Percentiles rank a stretch among this genome's conserved stretches.
phyloP scores from a whole-genome alignment of 2,329 filamentous ascomycete genomes.

The Zelopaecilomyces penicillatus region DNA sequence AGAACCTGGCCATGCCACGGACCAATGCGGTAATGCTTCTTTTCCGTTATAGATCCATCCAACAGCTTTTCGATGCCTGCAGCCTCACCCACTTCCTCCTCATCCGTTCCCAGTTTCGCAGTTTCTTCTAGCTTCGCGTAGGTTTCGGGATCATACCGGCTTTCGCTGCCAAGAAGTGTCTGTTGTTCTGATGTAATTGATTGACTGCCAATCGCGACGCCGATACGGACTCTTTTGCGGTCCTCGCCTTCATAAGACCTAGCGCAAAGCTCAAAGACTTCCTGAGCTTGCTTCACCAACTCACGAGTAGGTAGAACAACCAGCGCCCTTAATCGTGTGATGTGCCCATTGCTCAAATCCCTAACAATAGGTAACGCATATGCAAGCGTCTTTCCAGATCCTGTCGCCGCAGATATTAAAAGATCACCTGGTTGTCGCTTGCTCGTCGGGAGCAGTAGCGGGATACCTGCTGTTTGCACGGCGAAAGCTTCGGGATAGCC shows the following conservation, averaged over 20 bases:
- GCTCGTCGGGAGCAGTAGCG: constrained; percentile 62
- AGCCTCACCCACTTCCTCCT: constrained; percentile 10
- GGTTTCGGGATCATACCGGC: constrained; percentile 55
- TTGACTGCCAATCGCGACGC: constrained; percentile 74
- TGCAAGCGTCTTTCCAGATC: constrained; percentile 89
- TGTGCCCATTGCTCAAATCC: constrained; percentile 55
- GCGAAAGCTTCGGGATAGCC: constrained; percentile 33
- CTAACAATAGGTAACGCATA: constrained; percentile 83
- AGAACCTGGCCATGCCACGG: constrained; percentile 45
- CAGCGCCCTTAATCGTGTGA: constrained; percentile 65
- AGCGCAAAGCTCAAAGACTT: constrained; percentile 67
- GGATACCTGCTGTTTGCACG: constrained; percentile 51
- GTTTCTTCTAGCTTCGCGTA: constrained; percentile 28
- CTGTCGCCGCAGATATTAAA: constrained; percentile 85
- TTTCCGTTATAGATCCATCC: constrained; percentile 9
- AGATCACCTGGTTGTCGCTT: constrained; percentile 63
- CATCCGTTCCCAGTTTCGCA: constrained; percentile 2
- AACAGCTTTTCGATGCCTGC: constrained; percentile 7
- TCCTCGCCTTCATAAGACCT: constrained; percentile 46
- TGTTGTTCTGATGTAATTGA: constrained; percentile 58
- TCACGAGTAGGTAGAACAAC: constrained; percentile 88
- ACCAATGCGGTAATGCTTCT: constrained; percentile 23
- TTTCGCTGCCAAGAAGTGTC: constrained; percentile 35
- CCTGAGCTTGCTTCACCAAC: constrained; percentile 76
- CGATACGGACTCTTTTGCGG: constrained; percentile 65